phyloP scores from a whole-genome alignment of 805 yeast genomes.

The Torulaspora franciscae region DNA sequence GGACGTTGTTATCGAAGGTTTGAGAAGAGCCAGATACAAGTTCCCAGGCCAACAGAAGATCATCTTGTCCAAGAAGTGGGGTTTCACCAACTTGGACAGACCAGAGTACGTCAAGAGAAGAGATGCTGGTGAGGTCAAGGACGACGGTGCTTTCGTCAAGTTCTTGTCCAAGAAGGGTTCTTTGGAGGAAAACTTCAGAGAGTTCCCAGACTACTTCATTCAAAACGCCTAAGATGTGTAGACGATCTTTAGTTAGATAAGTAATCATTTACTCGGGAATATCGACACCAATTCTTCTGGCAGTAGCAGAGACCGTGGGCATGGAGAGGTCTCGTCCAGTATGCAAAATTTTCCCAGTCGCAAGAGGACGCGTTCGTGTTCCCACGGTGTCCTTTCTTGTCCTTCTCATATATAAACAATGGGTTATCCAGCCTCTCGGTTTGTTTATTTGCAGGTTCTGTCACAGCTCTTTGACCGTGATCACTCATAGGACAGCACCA shows the following conservation, averaged over 20 bases:
- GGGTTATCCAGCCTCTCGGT: neutral
- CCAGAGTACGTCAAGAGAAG: conserved; percentile 91
- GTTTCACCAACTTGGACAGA: conserved; percentile 99
- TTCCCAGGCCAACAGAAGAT: conserved; percentile 99
- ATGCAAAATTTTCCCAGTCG: conserved; percentile 7
- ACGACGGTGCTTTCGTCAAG: conserved; percentile 99
- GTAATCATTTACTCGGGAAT: neutral
- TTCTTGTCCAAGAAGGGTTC: conserved; percentile 96
- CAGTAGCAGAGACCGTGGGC: neutral
- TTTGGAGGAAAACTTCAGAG: conserved; percentile 82
- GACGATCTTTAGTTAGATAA: neutral
- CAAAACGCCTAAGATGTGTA: conserved; percentile 38
- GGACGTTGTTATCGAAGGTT: conserved; percentile 96
- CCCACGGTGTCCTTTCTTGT: conserved; percentile 2
- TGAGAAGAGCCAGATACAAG: conserved; percentile 99
- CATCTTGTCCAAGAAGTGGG: conserved; percentile 99
- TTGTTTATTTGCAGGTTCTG: neutral
- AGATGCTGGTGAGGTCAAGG: conserved; percentile 97
- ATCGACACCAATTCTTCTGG: neutral
- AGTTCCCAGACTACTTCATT: conserved; percentile 82
- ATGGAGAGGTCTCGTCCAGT: neutral
- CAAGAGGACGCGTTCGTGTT: conserved; percentile 1
- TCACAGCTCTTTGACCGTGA: neutral
- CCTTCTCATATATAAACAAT: neutral
- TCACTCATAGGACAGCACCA: neutral